Conservation (phyloP, 352 stramenopile species). For the Pythium dissotocum region DNA sequence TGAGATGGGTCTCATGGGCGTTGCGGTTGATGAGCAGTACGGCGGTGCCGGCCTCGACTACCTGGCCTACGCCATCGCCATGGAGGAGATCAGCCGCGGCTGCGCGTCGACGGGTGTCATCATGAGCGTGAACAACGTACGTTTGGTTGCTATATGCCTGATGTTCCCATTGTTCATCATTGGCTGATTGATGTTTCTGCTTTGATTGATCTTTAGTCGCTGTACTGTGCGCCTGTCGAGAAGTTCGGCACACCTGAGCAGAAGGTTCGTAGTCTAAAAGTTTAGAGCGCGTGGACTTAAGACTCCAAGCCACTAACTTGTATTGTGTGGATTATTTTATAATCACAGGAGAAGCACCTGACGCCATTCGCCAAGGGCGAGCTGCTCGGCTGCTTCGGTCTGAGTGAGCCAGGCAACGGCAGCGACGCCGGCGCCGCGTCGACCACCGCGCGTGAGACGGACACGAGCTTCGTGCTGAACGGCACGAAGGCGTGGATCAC, state of each 20-base stretch:
- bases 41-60: conserved; percentile 94
- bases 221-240: conserved; percentile 95
- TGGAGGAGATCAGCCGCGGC: conserved; percentile 97
- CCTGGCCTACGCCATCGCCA: conserved; percentile 96
- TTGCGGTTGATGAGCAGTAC: conserved; percentile 89
- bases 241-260: conserved; percentile 92
- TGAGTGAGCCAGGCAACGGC: conserved; percentile 93
- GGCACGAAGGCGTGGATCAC: conserved; percentile 98
- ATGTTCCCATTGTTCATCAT: neutral
- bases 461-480: conserved; percentile 94
- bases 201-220: conserved; percentile 66
- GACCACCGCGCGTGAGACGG: conserved; percentile 86
- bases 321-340: neutral
- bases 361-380: conserved; percentile 89
- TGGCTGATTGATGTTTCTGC: conserved; percentile 14
- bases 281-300: neutral
- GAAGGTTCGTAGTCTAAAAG: conserved; percentile 47
- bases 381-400: conserved; percentile 95
- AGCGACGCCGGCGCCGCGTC: conserved; percentile 93
- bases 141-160: conserved; percentile 13
- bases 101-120: conserved; percentile 96
- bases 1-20: conserved; percentile 96
- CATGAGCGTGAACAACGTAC: conserved; percentile 94
- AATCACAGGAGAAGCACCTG: conserved; percentile 68
- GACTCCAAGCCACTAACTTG: neutral